phyloP scores from a whole-genome alignment of 768 basidiomycete species.

The Tephrocybe sp. region DNA sequence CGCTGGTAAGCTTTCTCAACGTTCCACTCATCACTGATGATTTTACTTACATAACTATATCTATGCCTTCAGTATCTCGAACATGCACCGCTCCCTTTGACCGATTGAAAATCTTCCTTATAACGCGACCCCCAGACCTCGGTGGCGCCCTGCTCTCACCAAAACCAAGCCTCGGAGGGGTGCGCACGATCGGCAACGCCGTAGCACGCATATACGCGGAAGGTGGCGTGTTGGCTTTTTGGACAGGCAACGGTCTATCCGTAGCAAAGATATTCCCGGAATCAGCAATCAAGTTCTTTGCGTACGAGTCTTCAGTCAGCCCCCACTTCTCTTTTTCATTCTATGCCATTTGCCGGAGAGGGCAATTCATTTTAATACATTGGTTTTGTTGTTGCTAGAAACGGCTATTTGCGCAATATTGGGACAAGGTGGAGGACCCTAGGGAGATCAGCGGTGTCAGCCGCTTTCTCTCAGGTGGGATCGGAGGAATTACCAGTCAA shows the following conservation, averaged over 20 bases:
- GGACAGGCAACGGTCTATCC: conserved; percentile 96
- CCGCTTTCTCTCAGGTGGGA: conserved; percentile 91
- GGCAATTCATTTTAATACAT: conserved; percentile 2
- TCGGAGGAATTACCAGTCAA: conserved; percentile 94
- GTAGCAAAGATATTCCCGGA: conserved; percentile 96
- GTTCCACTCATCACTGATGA: not conserved
- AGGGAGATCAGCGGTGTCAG: conserved; percentile 88
- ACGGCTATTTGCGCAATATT: conserved; percentile 88
- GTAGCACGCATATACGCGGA: conserved; percentile 82
- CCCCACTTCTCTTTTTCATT: conserved; percentile 10
- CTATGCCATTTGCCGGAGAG: not conserved
- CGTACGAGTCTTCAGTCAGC: conserved; percentile 89
- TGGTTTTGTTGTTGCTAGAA: conserved; percentile 73
- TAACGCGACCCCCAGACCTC: conserved; percentile 80
- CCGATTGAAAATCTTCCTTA: conserved; percentile 93
- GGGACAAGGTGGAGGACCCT: conserved; percentile 86
- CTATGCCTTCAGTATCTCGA: conserved; percentile 67
- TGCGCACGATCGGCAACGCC: conserved; percentile 68
- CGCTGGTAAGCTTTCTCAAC: conserved; percentile 65
- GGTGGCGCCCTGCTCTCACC: conserved; percentile 48
- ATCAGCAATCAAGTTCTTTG: conserved; percentile 97
- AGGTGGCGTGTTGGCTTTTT: conserved; percentile 87
- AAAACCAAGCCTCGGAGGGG: conserved; percentile 46
- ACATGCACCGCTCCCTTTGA: conserved; percentile 98
- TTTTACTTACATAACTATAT: conserved; percentile 37